Evolutionary conservation across 2,329 filamentous ascomycete species (phyloP).

Genomic region (Sarocladium oryzae): DNA sequence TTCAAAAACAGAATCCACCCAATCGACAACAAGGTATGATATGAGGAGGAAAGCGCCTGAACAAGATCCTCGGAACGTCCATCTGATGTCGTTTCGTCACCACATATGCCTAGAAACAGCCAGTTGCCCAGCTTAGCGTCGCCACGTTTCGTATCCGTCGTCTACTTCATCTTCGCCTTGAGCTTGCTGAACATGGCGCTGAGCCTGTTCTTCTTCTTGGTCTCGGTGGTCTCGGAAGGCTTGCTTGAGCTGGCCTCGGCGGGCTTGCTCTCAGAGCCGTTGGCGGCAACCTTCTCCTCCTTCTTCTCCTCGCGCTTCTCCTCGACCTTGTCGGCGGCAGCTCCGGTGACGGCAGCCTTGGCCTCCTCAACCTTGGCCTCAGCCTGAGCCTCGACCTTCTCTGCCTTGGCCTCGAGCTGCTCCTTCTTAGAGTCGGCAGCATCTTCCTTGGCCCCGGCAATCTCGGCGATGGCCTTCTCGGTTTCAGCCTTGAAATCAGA

Average conservation of each 20-base stretch:
- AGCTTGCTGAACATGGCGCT: constrained; percentile 57
- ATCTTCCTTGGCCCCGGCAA: constrained; percentile 10
- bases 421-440: constrained; percentile 13
- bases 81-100: constrained; percentile 4
- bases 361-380: constrained; percentile 11
- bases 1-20: constrained; percentile 10
- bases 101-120: background rate
- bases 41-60: background rate
- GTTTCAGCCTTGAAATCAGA: constrained; percentile 16
- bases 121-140: background rate
- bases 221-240: constrained; percentile 33
- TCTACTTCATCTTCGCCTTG: constrained; percentile 34
- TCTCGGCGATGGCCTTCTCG: constrained; percentile 14
- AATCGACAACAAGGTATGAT: background rate
- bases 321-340: constrained; percentile 10
- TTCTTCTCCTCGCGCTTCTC: constrained; percentile 12
- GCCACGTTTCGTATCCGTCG: background rate
- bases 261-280: constrained; percentile 17
- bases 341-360: constrained; percentile 9
- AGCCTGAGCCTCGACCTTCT: constrained; percentile 14
- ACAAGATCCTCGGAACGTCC: background rate
- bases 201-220: constrained; percentile 62
- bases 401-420: constrained; percentile 12
- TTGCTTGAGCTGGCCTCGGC: constrained; percentile 15
- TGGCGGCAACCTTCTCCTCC: constrained; percentile 10